Conservation (phyloP, 202 grass and related monocot species). For the Zoysia matrella region DNA sequence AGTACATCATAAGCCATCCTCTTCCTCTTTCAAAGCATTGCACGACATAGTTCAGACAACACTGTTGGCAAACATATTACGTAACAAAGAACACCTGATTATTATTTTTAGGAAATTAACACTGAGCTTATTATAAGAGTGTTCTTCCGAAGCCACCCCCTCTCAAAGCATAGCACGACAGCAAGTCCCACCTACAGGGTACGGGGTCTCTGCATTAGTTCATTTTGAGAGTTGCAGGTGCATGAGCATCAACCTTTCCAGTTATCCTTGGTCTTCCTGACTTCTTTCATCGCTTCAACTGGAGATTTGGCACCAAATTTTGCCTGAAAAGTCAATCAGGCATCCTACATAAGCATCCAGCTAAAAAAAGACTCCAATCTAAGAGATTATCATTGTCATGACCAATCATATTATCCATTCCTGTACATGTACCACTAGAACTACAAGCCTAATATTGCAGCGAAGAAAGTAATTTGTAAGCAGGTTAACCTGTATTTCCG, state of each 20-base stretch:
- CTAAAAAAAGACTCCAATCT: not conserved
- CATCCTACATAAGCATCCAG: conserved; percentile 16
- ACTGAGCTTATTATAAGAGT: too few relatives aligned
- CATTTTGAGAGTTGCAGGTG: not conserved
- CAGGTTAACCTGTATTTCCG: conserved; percentile 76
- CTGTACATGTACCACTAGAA: not conserved
- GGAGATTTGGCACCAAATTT: conserved; percentile 66
- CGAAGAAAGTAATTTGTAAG: not conserved
- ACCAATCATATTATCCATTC: not conserved
- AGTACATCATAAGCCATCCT: too few relatives aligned
- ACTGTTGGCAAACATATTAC: too few relatives aligned
- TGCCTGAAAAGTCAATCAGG: conserved; percentile 51
- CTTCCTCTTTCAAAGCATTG: too few relatives aligned
- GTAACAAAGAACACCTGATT: too few relatives aligned
- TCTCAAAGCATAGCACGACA: too few relatives aligned
- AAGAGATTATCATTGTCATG: not conserved
- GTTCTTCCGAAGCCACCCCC: too few relatives aligned
- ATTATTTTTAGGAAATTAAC: too few relatives aligned
- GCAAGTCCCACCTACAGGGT: conserved; percentile 35
- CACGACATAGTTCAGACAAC: too few relatives aligned
- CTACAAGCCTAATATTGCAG: not conserved
- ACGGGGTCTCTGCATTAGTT: conserved; percentile 32
- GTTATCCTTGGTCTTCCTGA: conserved; percentile 87
- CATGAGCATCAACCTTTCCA: conserved; percentile 79
- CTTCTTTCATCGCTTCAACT: conserved; percentile 65